phyloP scores from a whole-genome alignment of 352 stramenopile species.

The Pythium chondricola region DNA sequence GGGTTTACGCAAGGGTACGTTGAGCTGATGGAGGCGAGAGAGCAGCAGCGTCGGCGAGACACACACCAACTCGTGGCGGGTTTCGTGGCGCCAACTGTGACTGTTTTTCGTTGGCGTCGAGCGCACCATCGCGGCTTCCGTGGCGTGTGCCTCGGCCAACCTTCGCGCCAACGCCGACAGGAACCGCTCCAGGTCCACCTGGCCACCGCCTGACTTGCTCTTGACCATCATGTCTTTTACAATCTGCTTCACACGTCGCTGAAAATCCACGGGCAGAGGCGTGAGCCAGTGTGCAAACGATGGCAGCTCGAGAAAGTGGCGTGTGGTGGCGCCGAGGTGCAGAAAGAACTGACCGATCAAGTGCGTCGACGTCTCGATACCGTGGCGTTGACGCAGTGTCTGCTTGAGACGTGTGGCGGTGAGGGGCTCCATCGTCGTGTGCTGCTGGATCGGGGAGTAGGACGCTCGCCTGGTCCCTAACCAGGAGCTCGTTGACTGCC shows the following conservation, averaged over 20 bases:
- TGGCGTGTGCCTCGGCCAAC: slow-evolving; percentile 1
- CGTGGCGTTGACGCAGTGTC: slow-evolving; percentile 21
- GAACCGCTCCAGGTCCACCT: slow-evolving; percentile 47
- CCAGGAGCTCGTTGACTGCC: no score
- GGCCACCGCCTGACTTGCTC: slow-evolving; percentile 36
- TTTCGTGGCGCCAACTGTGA: not conserved
- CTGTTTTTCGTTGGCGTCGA: not conserved
- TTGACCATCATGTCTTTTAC: slow-evolving; percentile 37
- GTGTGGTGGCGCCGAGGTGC: slow-evolving; percentile 32
- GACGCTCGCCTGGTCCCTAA: no score
- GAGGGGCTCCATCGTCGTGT: slow-evolving; percentile 25
- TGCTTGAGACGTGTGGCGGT: slow-evolving; percentile 31
- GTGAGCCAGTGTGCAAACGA: slow-evolving; percentile 36
- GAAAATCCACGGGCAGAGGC: slow-evolving; percentile 26
- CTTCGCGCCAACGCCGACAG: slow-evolving; percentile 9
- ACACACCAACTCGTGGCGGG: not conserved
- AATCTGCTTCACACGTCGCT: slow-evolving; percentile 25
- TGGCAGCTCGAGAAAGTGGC: slow-evolving; percentile 37
- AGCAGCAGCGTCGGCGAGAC: slow-evolving; percentile 27
- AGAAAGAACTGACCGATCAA: slow-evolving; percentile 50
- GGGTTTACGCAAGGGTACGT: slow-evolving; percentile 28
- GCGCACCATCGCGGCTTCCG: slow-evolving; percentile 1
- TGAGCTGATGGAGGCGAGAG: slow-evolving; percentile 39
- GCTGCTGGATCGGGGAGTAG: no score
- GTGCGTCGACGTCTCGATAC: slow-evolving; percentile 31